Evolutionary conservation across 2,329 filamentous ascomycete genomes (phyloP), one percentile per base, ranked within the genome.

Genomic region (Pseudocercospora crystallina): DNA sequence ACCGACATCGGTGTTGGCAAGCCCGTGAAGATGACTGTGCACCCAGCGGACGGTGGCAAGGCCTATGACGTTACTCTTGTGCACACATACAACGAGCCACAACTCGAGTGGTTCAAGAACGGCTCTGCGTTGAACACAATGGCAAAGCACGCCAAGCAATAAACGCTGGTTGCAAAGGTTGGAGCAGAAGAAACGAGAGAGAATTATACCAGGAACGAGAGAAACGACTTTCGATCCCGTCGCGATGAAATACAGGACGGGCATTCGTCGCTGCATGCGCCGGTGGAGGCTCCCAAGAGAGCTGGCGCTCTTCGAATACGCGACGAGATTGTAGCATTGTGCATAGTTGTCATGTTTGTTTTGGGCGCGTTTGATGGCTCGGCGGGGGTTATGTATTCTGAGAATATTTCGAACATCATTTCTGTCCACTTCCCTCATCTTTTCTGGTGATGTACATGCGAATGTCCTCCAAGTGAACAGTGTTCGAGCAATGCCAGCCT

Each of bases 101-200:
- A 99, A 80, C 87, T 99, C 58, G 87, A 96, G 78, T 99, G 94
- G 94, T 99, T 99, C 84, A 91, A 90, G 82, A 95, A 97, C 74
- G 94, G 94, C 62, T 91, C 86, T 69, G 94, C 94, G 49, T 81
- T 99, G 62, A 99, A 99, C 85, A 96, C 91, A 65, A 99, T 99
- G 92, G 91, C 92, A 63, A 95, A 94, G 84, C 55, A 65, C 35
- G 54, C 54, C 36, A 45, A 49, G 34, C 51, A 52, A 39, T 58
- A 58, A 49, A 42, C 31, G 36, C n/a, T 33, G 32, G 14, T 34
- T 44, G 43, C 17, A 41, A 15, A 44, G 38, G 51, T 43, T 5
- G 32, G 32, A 38, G 51, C 32, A 43, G 40, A 20, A 43, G 47
- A 33, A 32, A 40, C 51, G 33, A 34, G 34, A 49, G 30, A 38